These are phyloP conservation scores for Clavispora vitiphila DNA, from an alignment of 805 yeast genomes.

Conservation along the genomic window DNA sequence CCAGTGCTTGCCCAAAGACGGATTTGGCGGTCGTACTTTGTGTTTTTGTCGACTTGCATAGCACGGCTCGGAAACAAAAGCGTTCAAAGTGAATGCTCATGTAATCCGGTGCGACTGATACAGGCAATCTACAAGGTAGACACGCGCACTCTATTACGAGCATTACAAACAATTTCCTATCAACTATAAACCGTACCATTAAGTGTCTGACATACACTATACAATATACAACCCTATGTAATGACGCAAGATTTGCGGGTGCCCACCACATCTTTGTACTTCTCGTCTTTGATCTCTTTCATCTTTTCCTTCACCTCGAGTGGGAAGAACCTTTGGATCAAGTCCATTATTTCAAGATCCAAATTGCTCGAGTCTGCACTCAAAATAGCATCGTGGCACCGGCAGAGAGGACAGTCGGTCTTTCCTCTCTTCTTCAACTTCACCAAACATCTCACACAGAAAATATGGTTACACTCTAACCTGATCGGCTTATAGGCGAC, in stretches of 20 bases:
- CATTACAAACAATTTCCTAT: not conserved
- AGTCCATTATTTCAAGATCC: slow-evolving; percentile 47
- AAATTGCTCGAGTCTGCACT: slow-evolving; percentile 57
- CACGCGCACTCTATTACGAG: too few relatives aligned
- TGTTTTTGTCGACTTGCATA: slow-evolving; percentile 14
- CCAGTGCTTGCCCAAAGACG: slow-evolving; percentile 83
- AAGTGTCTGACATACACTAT: too few relatives aligned
- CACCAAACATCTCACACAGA: slow-evolving; percentile 69
- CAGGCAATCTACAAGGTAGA: too few relatives aligned
- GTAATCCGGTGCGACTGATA: not conserved
- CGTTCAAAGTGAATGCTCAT: too few relatives aligned
- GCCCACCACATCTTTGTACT: slow-evolving; percentile 27
- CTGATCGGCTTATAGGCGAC: slow-evolving; percentile 71
- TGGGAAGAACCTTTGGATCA: slow-evolving; percentile 61
- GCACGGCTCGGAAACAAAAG: too few relatives aligned
- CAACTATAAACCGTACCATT: not conserved
- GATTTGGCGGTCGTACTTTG: slow-evolving; percentile 79
- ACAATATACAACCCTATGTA: too few relatives aligned
- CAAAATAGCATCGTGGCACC: slow-evolving; percentile 46
- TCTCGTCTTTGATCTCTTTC: slow-evolving; percentile 43
- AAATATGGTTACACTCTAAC: slow-evolving; percentile 59
- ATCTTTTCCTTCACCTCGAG: slow-evolving; percentile 60
- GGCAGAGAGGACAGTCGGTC: slow-evolving; percentile 65
- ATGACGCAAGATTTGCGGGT: slow-evolving; percentile 18
- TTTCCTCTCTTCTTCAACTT: slow-evolving; percentile 57